These are phyloP conservation scores for Pseudogymnoascus sp. DNA, from an alignment of 2,329 filamentous ascomycete genomes.

Conservation along the genomic window DNA sequence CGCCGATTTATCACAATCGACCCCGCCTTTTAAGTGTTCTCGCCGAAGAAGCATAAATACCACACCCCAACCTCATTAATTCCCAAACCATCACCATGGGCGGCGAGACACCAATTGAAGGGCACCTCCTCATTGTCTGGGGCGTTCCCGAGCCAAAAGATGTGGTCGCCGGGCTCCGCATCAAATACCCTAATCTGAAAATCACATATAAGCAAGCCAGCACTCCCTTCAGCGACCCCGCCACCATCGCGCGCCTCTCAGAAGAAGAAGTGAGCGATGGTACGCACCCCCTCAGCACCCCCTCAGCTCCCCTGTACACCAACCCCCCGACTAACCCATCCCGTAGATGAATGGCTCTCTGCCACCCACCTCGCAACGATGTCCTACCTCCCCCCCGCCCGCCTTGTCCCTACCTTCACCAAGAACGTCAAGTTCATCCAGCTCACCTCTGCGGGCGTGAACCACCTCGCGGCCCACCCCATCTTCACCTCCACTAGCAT, in stretches of 20 bases:
- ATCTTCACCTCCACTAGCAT: constrained; percentile 31
- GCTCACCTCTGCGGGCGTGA: constrained; percentile 29
- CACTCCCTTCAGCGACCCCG: constrained; percentile 13
- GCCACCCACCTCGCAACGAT: constrained; percentile 30
- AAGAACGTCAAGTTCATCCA: constrained; percentile 32
- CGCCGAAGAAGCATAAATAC: neutral
- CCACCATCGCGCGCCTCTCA: constrained; percentile 2
- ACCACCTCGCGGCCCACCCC: constrained; percentile 22
- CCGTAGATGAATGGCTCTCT: neutral
- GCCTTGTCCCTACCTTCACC: constrained; percentile 15
- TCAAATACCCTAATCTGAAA: constrained; percentile 39
- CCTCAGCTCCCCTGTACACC: constrained; percentile 14
- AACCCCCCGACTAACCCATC: neutral
- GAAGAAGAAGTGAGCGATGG: constrained; percentile 12
- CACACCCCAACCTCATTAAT: neutral
- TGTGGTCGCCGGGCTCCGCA: constrained; percentile 32
- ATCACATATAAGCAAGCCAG: constrained; percentile 33
- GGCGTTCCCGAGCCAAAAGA: constrained; percentile 35
- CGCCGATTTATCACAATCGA: neutral
- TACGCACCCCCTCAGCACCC: constrained; percentile 16
- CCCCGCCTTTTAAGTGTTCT: neutral
- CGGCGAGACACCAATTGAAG: constrained; percentile 32
- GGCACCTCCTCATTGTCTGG: constrained; percentile 37
- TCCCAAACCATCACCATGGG: constrained; percentile 34
- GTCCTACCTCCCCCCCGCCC: constrained; percentile 21